Percentiles rank a stretch among this genome's conserved stretches.
Conservation (phyloP, 805 yeast genomes). For the Torulaspora maleeae region DNA sequence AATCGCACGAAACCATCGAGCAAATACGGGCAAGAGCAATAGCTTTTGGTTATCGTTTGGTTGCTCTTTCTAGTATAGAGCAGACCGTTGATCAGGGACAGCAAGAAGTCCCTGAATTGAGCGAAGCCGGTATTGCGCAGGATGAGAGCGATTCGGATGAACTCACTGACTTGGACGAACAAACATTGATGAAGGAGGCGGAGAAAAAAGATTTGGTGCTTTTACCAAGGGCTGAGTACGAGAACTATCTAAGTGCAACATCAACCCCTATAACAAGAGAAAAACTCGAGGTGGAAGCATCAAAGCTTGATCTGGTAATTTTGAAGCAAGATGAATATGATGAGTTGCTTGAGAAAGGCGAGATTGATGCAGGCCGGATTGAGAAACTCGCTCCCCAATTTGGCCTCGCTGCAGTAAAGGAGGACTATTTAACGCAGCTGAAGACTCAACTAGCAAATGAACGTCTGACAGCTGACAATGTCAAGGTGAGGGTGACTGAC, state of each 20-base stretch:
- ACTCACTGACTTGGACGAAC: not conserved
- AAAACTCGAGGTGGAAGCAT: constrained; percentile 2
- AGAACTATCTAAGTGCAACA: constrained; percentile 3
- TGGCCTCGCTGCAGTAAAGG: constrained; percentile 12
- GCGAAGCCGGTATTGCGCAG: not conserved
- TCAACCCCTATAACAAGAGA: not conserved
- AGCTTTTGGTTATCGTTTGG: constrained; percentile 16
- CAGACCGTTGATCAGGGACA: not conserved
- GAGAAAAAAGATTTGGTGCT: constrained; percentile 20
- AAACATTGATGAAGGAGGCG: constrained; percentile 2
- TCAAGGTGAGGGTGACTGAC: constrained; percentile 16
- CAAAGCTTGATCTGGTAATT: constrained; percentile 6
- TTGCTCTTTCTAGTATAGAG: constrained; percentile 7
- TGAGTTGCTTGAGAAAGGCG: constrained; percentile 1
- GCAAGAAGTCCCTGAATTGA: constrained; percentile 2
- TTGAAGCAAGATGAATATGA: constrained; percentile 5
- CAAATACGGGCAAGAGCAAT: constrained; percentile 13
- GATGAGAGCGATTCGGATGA: constrained; percentile 5
- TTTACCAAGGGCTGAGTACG: constrained; percentile 23
- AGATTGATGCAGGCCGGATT: constrained; percentile 8
- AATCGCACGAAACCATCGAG: constrained; percentile 1
- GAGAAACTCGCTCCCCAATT: constrained; percentile 9
- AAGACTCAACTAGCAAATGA: not conserved
- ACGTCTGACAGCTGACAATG: constrained; percentile 12
- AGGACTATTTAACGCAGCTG: constrained; percentile 5